Base-by-base conservation (phyloP, 768 basidiomycete genomes). In the Dacryopinax primogenitus region DNA sequence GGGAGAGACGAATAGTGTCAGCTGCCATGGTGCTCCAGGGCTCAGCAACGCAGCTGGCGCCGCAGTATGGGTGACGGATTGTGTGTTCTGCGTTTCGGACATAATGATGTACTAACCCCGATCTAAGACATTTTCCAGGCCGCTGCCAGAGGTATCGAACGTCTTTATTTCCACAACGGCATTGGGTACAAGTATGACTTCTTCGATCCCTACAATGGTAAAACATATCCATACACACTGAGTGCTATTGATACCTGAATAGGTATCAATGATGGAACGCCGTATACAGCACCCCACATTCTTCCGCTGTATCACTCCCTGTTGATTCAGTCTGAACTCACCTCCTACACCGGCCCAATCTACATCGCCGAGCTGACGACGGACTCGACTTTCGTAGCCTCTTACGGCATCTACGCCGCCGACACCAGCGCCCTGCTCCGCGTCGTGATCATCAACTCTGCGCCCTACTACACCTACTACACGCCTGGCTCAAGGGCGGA, bases 111-210 rank as follows among this genome's bases (percentile, higher is more conserved):
- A n/a, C n/a, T n/a, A n/a, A n/a, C n/a, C n/a, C n/a, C n/a, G n/a
- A n/a, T n/a, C n/a, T n/a, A n/a, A 32, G 76, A 80, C 62, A 67
- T 84, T 23, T 44, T 44, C 41, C 41, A 44, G 18, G 41, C 41
- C 41, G 41, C 41, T 7, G 16, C 41, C 7, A 6, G 16, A 6
- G 41, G 41, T 18, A 44, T 44, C 18, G 41, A 44, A 23, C 16
- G 41, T 15, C 41, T 44, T 15, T 44, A 44, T 23, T 44, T 44
- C 41, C 85, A 88, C 70, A 77, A 83, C 64, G 86, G 86, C 16
- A 76, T 87, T 63, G 86, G 86, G 0, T 87, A 79, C 75, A 88
- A 87, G 73, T 88, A 87, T 70, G 84, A 82, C 70, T 75, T 86
- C 41, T 44, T 44, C 41, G 41, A 44, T 18, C 41, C 41, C 18